Conservation (phyloP, 208 protist species). For the Leishmania guyanensis region DNA sequence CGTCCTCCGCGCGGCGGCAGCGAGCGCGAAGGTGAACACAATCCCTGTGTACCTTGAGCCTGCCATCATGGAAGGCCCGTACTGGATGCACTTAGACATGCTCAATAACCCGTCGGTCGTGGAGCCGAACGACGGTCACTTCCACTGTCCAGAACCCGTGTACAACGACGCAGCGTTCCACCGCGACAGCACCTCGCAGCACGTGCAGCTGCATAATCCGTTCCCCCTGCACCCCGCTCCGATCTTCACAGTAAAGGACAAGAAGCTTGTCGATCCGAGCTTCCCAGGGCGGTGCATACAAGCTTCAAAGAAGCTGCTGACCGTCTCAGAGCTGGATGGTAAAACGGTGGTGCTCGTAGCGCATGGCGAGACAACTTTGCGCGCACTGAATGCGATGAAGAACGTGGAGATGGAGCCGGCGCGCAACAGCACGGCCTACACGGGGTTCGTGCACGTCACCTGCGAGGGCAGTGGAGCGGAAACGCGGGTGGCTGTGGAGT, state of each 20-base stretch:
- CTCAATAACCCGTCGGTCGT: slow-evolving; percentile 32
- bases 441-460: slow-evolving; percentile 28
- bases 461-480: slow-evolving; percentile 13
- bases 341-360: slow-evolving; percentile 47
- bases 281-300: slow-evolving; percentile 36
- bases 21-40: not conserved
- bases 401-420: not conserved
- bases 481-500: slow-evolving; percentile 17
- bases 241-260: slow-evolving; percentile 25
- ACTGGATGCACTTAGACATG: slow-evolving; percentile 58
- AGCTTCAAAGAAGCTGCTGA: slow-evolving; percentile 28
- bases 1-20: slow-evolving; percentile 12
- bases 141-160: slow-evolving; percentile 40
- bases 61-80: slow-evolving; percentile 40
- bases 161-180: slow-evolving; percentile 35
- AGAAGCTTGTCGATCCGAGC: slow-evolving; percentile 32
- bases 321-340: slow-evolving; percentile 28
- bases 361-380: slow-evolving; percentile 43
- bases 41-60: slow-evolving; percentile 53
- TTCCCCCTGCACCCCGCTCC: slow-evolving; percentile 41
- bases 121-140: slow-evolving; percentile 10
- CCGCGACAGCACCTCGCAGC: slow-evolving; percentile 32
- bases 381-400: slow-evolving; percentile 33
- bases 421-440: slow-evolving; percentile 30
- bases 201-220: slow-evolving; percentile 34